Evolutionary conservation across 257 asterid genomes (phyloP), one percentile per base, ranked within the genome.

Genomic region (Solanum pimpinellifolium): DNA sequence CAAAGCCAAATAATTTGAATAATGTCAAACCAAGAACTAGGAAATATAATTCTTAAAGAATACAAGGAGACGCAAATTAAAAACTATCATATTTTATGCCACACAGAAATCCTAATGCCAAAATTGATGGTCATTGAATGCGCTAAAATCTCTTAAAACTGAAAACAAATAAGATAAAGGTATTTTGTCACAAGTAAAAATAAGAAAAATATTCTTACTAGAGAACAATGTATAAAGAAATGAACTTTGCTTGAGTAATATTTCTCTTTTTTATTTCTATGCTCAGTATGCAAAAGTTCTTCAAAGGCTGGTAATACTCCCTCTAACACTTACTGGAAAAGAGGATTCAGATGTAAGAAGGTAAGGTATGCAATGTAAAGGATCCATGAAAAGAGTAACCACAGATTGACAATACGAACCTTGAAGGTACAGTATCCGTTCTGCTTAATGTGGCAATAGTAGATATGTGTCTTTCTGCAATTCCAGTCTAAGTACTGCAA

Each of bases 401-500:
- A 66, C 25, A 69, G 49, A 35, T 29, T 69, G 44, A 12, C 27
- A 42, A 70, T 21, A 90, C 95, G 78, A 89, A 95, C 99, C 98
- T 94, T 91, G 85, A 96, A 92, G 90, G 83, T 49, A 86, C 88
- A 91, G 66, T 92, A 90, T 88, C 95, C 95, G 83, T 93, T 92
- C 66, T 21, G 76, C 56, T 84, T 82, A 89, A 91, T 86, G 72
- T 93, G 46, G 88, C 95, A 95, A 87, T 92, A 88, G 73, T 94
- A 96, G 60, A 88, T 84, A 90, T 93, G 91, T 31, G 97, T 91
- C 85, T 91, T 96, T 60, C 95, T 92, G 16, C 91, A 90, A 70
- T 93, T 94, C 98, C 97, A 95, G 69, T 91, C 94, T 69, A 85
- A 49, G 89, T 86, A 87, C 99, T 96, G 94, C 90, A 90, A 86